These are phyloP conservation scores for Gracilariopsis chorda DNA, from an alignment of 23 red algal genomes.

Conservation along the genomic window DNA sequence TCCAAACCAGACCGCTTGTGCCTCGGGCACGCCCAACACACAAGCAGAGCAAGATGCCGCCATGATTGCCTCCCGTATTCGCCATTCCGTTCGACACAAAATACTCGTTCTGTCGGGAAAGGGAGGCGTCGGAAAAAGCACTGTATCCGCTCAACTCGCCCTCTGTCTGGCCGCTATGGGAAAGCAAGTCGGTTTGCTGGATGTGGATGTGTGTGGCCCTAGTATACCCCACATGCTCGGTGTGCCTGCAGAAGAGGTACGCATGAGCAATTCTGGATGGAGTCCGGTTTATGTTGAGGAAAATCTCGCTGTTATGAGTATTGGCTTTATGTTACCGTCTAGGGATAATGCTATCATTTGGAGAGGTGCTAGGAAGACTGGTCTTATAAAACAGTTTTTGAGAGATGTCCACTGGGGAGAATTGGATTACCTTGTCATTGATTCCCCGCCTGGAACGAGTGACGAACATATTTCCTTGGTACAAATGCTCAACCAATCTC, in stretches of 20 bases:
- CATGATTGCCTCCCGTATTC: conserved; percentile 38
- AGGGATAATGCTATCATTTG: conserved; percentile 95
- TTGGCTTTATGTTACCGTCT: conserved; percentile 88
- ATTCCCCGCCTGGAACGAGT: conserved; percentile 92
- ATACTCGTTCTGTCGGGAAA: conserved; percentile 92
- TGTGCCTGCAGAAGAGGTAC: conserved; percentile 79
- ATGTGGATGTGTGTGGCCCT: conserved; percentile 95
- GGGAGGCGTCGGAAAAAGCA: conserved; percentile 95
- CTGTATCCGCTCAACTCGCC: conserved; percentile 78
- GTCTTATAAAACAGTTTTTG: conserved; percentile 95
- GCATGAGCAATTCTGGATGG: conserved; percentile 83
- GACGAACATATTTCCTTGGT: conserved; percentile 99
- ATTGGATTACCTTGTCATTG: conserved; percentile 94
- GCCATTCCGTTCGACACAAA: conserved; percentile 52
- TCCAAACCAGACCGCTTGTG: conserved; percentile 86
- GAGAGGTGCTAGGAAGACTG: conserved; percentile 91
- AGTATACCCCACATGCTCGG: conserved; percentile 84
- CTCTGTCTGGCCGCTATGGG: conserved; percentile 47
- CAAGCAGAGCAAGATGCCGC: conserved; percentile 41
- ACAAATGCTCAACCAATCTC: conserved; percentile 66
- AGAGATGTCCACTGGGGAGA: conserved; percentile 94
- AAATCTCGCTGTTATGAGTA: conserved; percentile 94
- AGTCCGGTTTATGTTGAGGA: conserved; percentile 83
- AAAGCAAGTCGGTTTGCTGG: conserved; percentile 74
- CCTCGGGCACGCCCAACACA: conserved; percentile 54